Evolutionary conservation across 163 green algal species (phyloP), one percentile per base, ranked within the genome.

Genomic region (Picocystis sp.): DNA sequence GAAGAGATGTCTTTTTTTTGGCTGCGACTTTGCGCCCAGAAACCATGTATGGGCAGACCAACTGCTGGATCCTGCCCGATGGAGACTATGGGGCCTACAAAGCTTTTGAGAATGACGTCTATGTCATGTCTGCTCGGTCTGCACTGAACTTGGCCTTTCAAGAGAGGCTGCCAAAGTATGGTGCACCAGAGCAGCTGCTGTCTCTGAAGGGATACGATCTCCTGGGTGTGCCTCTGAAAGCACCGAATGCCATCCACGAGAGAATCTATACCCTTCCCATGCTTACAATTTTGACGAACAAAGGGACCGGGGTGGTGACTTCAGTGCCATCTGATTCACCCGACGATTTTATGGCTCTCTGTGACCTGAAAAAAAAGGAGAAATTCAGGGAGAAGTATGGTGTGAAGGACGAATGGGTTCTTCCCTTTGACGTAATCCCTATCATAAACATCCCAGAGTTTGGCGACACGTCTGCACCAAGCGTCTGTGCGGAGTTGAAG

Each of bases 41-140:
- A 73, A 98, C 89, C 14, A 97, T 98, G 89, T 94, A 93, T 57
- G 89, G 89, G 24, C 87, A 97, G 75, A 95, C 86, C 53, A 98
- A 98, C 72, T 86, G 69, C 65, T 98, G 89, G 89, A 78, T 81
- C n/a, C 75, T 97, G 64, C 89, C 89, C 0, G 81, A 93, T 21
- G 78, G 89, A 38, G 57, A 89, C 38, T 97, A 97, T 58, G 88
- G 78, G 41, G 88, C 83, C 0, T 95, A 77, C 73, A 57, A 72
- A 53, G 35, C 61, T 14, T 54, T 77, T 13, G 67, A 83, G 49
- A 65, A 64, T 13, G 81, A 93, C 46, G 63, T 95, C 1, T 94
- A 92, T 50, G 64, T 98, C 47, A 83, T 94, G 66, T 78, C 79
- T 8, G 63, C 83, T 12, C 73, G 82, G 21, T 72, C 87, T 0